Base-by-base conservation (phyloP, 345 rosid species). In the Moricandia moricandioides region DNA sequence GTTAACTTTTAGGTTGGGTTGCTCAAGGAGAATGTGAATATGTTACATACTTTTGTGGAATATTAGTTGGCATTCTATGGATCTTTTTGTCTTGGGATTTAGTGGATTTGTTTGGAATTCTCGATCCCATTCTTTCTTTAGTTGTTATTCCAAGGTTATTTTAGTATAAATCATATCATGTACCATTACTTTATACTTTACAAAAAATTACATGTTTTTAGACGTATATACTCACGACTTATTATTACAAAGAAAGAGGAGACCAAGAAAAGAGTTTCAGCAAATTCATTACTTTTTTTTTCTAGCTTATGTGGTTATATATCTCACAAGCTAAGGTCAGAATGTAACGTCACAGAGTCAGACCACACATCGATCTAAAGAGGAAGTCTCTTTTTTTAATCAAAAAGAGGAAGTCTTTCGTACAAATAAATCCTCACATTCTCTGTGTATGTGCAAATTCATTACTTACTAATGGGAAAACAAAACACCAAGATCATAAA, bases 51-150 rank as follows among this genome's bases (percentile, higher is more conserved):
- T 65, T 65, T 45, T 64, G 56, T 61, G 65, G 74, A 74, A 75
- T 65, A 78, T 67, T 75, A 78, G 87, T 65, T 86, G 89, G 80
- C 89, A 73, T 88, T 86, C 86, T 24, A 74, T 84, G 87, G 88
- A 79, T 73, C 73, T 51, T 80, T 76, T 82, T 71, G 81, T 79
- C 76, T 81, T 89, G 90, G 90, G 84, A 47, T 71, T 65, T 69
- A 81, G 85, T 75, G 88, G 84, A 78, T 78, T 84, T 62, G 82
- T 76, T 80, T 86, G 76, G 78, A 69, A 67, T 65, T 67, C 63
- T 9, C 62, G 51, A 21, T 57, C 37, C 26, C 9, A 7, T 71
- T 30, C 18, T 35, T 64, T 52, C 39, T 77, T 13, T 31, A 10
- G 27, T 77, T 69, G 21, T 26, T 63, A 26, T 43, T 43, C 18